Percentiles rank a stretch among this genome's conserved stretches.
phyloP scores from a whole-genome alignment of 805 yeast species.

The Cyberlindnera meyerae region DNA sequence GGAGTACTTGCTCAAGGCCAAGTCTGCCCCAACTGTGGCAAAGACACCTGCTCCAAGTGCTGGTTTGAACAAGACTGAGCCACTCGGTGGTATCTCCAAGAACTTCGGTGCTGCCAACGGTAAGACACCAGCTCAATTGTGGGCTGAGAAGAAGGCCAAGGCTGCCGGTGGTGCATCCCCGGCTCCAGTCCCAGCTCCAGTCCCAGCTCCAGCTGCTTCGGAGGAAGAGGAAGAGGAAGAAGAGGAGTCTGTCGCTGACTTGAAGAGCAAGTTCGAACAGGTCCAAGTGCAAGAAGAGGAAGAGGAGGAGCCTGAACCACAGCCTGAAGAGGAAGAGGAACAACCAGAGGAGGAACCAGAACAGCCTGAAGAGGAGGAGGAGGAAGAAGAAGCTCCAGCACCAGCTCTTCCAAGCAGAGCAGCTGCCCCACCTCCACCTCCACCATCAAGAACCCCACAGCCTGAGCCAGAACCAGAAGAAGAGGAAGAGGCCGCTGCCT shows the following conservation, averaged over 20 bases:
- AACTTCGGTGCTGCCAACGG: constrained; percentile 65
- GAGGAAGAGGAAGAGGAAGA: constrained; percentile 29
- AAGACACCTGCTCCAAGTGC: constrained; percentile 24
- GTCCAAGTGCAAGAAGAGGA: constrained; percentile 21
- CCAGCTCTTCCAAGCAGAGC: constrained; percentile 20
- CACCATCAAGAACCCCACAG: constrained; percentile 21
- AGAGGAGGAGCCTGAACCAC: constrained; percentile 25
- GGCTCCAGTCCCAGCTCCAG: constrained; percentile 18
- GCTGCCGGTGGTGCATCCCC: constrained; percentile 24
- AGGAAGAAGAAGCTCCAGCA: constrained; percentile 2
- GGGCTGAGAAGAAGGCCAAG: constrained; percentile 82
- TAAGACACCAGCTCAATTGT: constrained; percentile 88
- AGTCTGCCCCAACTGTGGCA: constrained; percentile 25
- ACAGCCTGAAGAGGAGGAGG: constrained; percentile 8
- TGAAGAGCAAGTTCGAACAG: constrained; percentile 35
- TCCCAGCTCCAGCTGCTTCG: constrained; percentile 24
- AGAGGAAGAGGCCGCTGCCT: constrained; percentile 17
- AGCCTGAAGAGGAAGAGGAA: constrained; percentile 27
- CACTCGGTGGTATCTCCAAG: constrained; percentile 56
- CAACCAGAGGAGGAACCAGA: constrained; percentile 8
- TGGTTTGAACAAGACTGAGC: constrained; percentile 31
- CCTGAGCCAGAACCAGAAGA: constrained; percentile 19
- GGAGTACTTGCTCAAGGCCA: constrained; percentile 31
- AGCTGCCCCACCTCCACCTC: constrained; percentile 18
- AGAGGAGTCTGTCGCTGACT: constrained; percentile 27